These are phyloP conservation scores for Helianthus tuberosus DNA, from an alignment of 129 eudicot species.

Conservation along the genomic window DNA sequence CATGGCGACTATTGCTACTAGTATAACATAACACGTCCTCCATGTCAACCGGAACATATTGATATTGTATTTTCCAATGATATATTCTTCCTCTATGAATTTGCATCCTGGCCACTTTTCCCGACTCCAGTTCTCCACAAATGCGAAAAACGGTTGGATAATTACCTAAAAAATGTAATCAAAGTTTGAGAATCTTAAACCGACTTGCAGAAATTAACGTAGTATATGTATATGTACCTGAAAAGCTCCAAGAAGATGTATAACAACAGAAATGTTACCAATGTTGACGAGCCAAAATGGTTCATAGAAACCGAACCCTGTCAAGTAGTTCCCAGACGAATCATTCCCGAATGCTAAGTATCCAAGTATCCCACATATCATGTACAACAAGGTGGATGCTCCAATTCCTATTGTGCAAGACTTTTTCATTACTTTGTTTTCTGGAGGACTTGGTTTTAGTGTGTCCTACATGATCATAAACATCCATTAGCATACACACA, in stretches of 20 bases:
- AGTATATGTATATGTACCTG: slow-evolving; percentile 30
- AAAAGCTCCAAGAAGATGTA: slow-evolving; percentile 48
- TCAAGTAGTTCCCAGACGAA: slow-evolving; percentile 45
- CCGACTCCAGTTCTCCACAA: slow-evolving; percentile 47
- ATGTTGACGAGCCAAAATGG: slow-evolving; percentile 42
- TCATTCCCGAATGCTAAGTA: slow-evolving; percentile 41
- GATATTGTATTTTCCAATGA: slow-evolving; percentile 33
- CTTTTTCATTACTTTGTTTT: slow-evolving; percentile 44
- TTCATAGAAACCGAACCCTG: slow-evolving; percentile 48
- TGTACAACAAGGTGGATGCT: slow-evolving; percentile 34
- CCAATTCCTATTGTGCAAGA: slow-evolving; percentile 27
- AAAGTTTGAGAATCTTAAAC: background rate
- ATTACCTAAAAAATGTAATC: slow-evolving; percentile 38
- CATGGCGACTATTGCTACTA: slow-evolving; percentile 54
- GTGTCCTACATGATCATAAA: slow-evolving; percentile 33
- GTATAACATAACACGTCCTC: slow-evolving; percentile 58
- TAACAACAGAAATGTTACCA: slow-evolving; percentile 37
- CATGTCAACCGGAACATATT: slow-evolving; percentile 54
- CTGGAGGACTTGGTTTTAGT: slow-evolving; percentile 42
- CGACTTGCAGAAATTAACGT: background rate
- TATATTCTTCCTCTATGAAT: slow-evolving; percentile 46
- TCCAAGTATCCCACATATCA: slow-evolving; percentile 37
- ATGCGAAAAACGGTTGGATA: slow-evolving; percentile 55
- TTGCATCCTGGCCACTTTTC: slow-evolving; percentile 49
- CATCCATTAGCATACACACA: background rate